phyloP scores from a whole-genome alignment of 331 rosid species.

The Pyrus hybrid region DNA sequence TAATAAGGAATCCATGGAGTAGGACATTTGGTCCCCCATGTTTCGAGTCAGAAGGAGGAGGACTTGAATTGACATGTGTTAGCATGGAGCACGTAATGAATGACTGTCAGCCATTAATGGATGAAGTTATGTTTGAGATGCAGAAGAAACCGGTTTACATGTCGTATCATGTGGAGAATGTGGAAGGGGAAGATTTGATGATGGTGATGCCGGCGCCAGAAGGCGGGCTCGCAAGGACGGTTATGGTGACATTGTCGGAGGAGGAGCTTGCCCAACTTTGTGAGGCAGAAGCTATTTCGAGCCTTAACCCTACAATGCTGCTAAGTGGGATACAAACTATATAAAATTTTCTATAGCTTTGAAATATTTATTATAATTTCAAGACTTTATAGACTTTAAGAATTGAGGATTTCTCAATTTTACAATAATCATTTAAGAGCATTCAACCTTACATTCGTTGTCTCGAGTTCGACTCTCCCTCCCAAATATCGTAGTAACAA shows the following conservation, averaged over 20 bases:
- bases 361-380: no score
- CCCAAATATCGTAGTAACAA: no score
- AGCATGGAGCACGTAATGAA: slow-evolving; percentile 46
- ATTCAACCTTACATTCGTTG: no score
- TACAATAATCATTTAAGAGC: neutral
- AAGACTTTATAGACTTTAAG: neutral
- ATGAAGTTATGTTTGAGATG: slow-evolving; percentile 24
- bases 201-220: slow-evolving; percentile 52
- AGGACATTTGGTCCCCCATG: slow-evolving; percentile 1
- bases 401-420: neutral
- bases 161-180: slow-evolving; percentile 46
- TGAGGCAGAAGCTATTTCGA: slow-evolving; percentile 37
- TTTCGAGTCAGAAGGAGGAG: slow-evolving; percentile 21
- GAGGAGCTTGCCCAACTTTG: slow-evolving; percentile 28
- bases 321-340: neutral
- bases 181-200: slow-evolving; percentile 51
- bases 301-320: neutral
- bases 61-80: slow-evolving; percentile 52
- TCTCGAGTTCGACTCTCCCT: no score
- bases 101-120: neutral
- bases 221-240: slow-evolving; percentile 42
- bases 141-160: slow-evolving; percentile 41
- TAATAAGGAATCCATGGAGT: no score
- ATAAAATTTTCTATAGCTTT: no score
- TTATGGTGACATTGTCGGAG: slow-evolving; percentile 40